Conservation (phyloP, 2,329 filamentous ascomycete genomes). For the Chaetomium globosum region DNA sequence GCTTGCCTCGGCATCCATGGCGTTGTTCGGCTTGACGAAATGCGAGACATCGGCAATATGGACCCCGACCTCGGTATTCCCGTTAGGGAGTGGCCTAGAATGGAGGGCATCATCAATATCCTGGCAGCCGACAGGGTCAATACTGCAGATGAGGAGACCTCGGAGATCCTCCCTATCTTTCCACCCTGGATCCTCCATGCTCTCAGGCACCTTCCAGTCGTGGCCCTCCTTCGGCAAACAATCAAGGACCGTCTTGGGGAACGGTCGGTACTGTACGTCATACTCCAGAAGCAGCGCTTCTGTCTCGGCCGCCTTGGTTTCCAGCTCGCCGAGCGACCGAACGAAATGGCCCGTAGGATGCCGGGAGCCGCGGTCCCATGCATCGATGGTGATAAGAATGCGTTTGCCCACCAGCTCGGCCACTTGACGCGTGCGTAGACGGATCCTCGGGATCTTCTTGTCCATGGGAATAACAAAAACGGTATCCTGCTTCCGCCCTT, state of each 20-base stretch:
- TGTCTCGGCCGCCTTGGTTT: constrained; percentile 96
- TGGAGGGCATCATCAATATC: constrained; percentile 98
- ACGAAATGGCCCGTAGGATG: constrained; percentile 95
- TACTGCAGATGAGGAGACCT: constrained; percentile 89
- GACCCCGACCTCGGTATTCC: constrained; percentile 93
- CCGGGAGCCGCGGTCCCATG: constrained; percentile 90
- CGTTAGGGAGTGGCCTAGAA: constrained; percentile 79
- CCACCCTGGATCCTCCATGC: constrained; percentile 82
- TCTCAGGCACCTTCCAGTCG: constrained; percentile 87
- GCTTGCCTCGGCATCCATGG: constrained; percentile 95
- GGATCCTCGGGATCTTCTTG: constrained; percentile 94
- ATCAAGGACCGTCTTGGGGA: constrained; percentile 92
- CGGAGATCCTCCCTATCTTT: constrained; percentile 80
- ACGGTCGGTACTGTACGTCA: constrained; percentile 96
- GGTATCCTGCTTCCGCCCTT: constrained; percentile 83
- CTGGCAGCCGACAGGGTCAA: constrained; percentile 92
- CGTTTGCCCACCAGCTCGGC: constrained; percentile 87
- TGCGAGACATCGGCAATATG: constrained; percentile 99
- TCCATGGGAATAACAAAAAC: constrained; percentile 98
- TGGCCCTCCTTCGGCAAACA: constrained; percentile 90
- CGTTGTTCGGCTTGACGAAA: constrained; percentile 94
- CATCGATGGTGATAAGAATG: constrained; percentile 88
- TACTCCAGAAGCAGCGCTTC: constrained; percentile 92
- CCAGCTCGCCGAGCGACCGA: constrained; percentile 86
- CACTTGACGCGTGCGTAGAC: constrained; percentile 87